phyloP scores from a whole-genome alignment of 441 rosid species.

The Erodium trifolium region DNA sequence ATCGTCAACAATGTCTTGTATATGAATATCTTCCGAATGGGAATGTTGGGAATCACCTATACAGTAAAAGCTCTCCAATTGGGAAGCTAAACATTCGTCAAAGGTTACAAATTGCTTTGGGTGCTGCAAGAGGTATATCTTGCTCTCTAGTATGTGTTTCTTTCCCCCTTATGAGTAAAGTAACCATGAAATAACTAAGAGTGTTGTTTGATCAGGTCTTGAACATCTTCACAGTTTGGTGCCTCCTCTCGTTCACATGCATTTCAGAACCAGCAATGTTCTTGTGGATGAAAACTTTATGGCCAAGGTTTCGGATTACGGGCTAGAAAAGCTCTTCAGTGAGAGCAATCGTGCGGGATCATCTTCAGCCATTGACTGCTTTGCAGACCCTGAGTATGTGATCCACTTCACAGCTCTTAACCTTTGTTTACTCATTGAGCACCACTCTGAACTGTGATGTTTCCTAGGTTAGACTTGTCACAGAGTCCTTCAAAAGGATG shows the following conservation, averaged over 20 bases:
- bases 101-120: constrained; percentile 34
- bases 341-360: constrained; percentile 27
- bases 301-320: constrained; percentile 40
- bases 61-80: constrained; percentile 39
- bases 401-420: neutral
- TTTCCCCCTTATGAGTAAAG: neutral
- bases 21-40: constrained; percentile 37
- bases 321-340: constrained; percentile 24
- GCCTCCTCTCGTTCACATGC: constrained; percentile 42
- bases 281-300: constrained; percentile 35
- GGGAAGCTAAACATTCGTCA: constrained; percentile 36
- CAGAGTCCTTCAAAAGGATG: constrained; percentile 25
- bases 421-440: neutral
- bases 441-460: neutral
- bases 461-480: constrained; percentile 25
- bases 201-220: constrained; percentile 27
- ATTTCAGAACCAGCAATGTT: constrained; percentile 41
- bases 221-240: constrained; percentile 41
- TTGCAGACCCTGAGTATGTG: constrained; percentile 45
- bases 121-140: constrained; percentile 37
- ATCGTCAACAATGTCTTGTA: constrained; percentile 30
- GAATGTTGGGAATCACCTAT: constrained; percentile 33
- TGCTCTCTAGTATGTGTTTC: neutral
- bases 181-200: neutral
- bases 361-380: constrained; percentile 36